A percentile compares a stretch with the other conserved stretches of the same genome.
These are phyloP conservation scores for Solanum chiquidenum DNA, from an alignment of 257 asterid genomes.

Conservation along the genomic window DNA sequence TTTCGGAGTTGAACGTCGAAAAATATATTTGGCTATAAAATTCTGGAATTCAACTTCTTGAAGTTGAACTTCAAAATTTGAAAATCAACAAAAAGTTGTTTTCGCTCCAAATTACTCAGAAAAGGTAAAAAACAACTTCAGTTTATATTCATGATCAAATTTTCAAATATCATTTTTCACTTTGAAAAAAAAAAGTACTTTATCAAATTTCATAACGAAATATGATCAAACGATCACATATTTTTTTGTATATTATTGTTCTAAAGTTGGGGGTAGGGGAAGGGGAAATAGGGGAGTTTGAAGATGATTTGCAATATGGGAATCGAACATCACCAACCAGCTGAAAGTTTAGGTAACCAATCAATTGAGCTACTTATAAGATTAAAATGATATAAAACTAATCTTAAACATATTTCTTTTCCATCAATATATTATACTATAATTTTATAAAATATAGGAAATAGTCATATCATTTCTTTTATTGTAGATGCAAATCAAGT, in stretches of 20 bases:
- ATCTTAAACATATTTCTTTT: neutral
- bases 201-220: neutral
- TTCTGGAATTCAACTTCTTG: neutral
- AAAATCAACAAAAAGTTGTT: fast-evolving
- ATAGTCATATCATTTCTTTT: neutral
- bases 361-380: too few relatives aligned
- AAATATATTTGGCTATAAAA: too few relatives aligned
- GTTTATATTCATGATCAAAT: neutral
- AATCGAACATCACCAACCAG: fast-evolving
- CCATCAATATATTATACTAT: too few relatives aligned
- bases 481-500: neutral
- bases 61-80: neutral
- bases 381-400: too few relatives aligned
- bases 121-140: neutral
- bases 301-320: too few relatives aligned
- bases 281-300: neutral
- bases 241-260: too few relatives aligned
- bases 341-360: neutral
- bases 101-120: neutral
- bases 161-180: neutral
- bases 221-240: neutral
- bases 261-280: neutral
- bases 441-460: neutral
- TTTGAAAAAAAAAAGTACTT: too few relatives aligned
- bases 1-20: neutral